These are phyloP conservation scores for Dendrobium officinale DNA, from an alignment of 106 monocot genomes.

Conservation along the genomic window DNA sequence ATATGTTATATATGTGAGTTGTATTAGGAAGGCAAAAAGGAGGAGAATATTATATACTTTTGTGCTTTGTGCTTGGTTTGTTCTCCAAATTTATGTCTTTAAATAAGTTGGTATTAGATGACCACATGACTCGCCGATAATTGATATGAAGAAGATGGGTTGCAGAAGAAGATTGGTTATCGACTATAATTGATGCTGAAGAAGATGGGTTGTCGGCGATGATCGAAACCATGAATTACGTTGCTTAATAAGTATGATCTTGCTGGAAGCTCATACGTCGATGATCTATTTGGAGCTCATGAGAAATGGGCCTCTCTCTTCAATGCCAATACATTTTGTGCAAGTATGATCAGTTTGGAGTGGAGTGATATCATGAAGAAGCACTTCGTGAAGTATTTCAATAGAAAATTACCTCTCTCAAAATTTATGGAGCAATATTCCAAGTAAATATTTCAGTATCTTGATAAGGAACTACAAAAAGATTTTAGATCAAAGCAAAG, in stretches of 20 bases:
- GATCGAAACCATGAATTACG: conserved; percentile 12
- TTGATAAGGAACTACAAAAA: conserved; percentile 31
- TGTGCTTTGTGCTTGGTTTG: no score
- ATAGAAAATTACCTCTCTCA: conserved; percentile 27
- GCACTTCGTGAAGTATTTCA: conserved; percentile 32
- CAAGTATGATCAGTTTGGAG: conserved; percentile 20
- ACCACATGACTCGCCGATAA: no score
- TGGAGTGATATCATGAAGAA: conserved; percentile 36
- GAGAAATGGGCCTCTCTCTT: conserved; percentile 43
- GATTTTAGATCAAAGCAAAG: conserved; percentile 41
- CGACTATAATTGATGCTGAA: no score
- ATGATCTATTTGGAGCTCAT: conserved; percentile 23
- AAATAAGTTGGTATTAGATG: no score
- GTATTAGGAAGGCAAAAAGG: no score
- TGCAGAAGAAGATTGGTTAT: no score
- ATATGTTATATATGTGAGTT: no score
- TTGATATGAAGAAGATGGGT: no score
- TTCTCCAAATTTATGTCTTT: no score
- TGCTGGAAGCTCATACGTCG: conserved; percentile 24
- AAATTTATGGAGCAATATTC: conserved; percentile 36
- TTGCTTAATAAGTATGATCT: conserved; percentile 38
- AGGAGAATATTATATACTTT: no score
- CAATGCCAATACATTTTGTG: conserved; percentile 26
- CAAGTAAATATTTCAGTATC: conserved; percentile 21
- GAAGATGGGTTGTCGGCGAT: no score